phyloP scores from a whole-genome alignment of 768 basidiomycete genomes.

The Tricholoma hemisulphureum region DNA sequence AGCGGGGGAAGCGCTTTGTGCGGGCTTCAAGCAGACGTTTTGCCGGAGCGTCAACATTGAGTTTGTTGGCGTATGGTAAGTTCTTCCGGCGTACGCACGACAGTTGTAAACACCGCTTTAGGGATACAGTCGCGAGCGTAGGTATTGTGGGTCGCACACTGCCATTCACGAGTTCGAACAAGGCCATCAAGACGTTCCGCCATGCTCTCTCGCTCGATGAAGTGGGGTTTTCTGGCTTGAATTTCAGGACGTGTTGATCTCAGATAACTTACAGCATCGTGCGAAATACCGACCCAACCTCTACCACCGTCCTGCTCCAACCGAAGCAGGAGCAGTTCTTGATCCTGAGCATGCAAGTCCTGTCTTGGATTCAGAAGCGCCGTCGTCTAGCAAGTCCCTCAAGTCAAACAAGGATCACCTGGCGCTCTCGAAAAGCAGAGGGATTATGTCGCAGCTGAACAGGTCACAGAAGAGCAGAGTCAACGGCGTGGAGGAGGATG shows the following conservation, averaged over 20 bases:
- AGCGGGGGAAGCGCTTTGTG: slow-evolving; percentile 44
- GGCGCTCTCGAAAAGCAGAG: slow-evolving; percentile 4
- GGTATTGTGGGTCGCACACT: slow-evolving; percentile 57
- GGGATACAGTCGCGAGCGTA: slow-evolving; percentile 82
- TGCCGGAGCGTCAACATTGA: slow-evolving; percentile 67
- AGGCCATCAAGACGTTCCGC: slow-evolving; percentile 65
- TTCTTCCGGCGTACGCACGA: background rate
- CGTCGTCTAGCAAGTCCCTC: background rate
- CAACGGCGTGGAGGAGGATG: slow-evolving; percentile 5
- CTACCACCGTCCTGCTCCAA: slow-evolving; percentile 49
- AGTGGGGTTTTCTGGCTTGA: slow-evolving; percentile 33
- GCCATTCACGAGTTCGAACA: slow-evolving; percentile 67
- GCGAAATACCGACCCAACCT: slow-evolving; percentile 63
- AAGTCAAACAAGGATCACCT: slow-evolving; percentile 5
- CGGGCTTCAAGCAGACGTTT: slow-evolving; percentile 73
- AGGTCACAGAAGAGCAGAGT: slow-evolving; percentile 6
- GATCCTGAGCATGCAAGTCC: slow-evolving; percentile 29
- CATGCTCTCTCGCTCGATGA: slow-evolving; percentile 81
- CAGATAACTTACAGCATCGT: slow-evolving; percentile 47
- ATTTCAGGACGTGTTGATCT: background rate
- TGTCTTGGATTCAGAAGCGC: background rate
- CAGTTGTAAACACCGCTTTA: slow-evolving; percentile 15
- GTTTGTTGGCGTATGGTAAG: slow-evolving; percentile 78
- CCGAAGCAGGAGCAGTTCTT: slow-evolving; percentile 14
- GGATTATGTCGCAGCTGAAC: slow-evolving; percentile 1